A percentile compares a stretch with the other conserved stretches of the same genome.
Evolutionary conservation across 2,329 filamentous ascomycete species (phyloP).

Genomic region (Harringtonia aguacate): DNA sequence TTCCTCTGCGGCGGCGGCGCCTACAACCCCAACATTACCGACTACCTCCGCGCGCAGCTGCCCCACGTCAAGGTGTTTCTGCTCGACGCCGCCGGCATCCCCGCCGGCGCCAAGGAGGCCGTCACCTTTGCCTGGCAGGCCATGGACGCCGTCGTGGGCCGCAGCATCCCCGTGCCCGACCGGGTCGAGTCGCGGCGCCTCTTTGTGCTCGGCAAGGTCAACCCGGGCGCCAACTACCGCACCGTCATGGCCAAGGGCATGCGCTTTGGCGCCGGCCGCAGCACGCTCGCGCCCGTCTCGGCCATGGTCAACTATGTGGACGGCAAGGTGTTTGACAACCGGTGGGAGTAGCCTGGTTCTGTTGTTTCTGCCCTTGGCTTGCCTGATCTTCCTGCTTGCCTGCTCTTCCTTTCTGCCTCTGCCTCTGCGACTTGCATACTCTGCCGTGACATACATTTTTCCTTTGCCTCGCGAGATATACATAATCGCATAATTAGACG

Average conservation of each 20-base stretch:
- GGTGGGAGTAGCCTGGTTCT: slow-evolving; percentile 13
- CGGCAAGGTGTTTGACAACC: slow-evolving; percentile 36
- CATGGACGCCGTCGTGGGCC: slow-evolving; percentile 46
- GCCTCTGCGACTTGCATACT: no score
- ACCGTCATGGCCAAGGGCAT: slow-evolving; percentile 40
- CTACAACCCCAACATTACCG: slow-evolving; percentile 44
- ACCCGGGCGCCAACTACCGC: slow-evolving; percentile 43
- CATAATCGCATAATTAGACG: no score
- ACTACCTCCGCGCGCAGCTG: slow-evolving; percentile 37
- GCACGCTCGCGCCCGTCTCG: slow-evolving; percentile 33
- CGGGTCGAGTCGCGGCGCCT: slow-evolving; percentile 39
- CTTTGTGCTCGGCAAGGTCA: slow-evolving; percentile 44
- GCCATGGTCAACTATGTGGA: slow-evolving; percentile 39
- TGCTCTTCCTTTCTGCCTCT: no score
- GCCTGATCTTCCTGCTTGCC: no score
- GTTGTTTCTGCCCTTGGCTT: no score
- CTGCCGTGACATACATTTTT: no score
- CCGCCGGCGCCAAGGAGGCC: slow-evolving; percentile 47
- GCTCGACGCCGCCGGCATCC: slow-evolving; percentile 47
- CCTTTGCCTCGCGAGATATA: no score
- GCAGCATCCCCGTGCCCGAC: slow-evolving; percentile 40
- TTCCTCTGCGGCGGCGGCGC: slow-evolving; percentile 52
- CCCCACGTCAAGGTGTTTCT: slow-evolving; percentile 38
- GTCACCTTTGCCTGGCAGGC: slow-evolving; percentile 50
- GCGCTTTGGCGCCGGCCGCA: slow-evolving; percentile 33